A percentile compares a stretch with the other conserved stretches of the same genome.
phyloP scores from a whole-genome alignment of 768 basidiomycete species.

The Lactifluus subvellereus region DNA sequence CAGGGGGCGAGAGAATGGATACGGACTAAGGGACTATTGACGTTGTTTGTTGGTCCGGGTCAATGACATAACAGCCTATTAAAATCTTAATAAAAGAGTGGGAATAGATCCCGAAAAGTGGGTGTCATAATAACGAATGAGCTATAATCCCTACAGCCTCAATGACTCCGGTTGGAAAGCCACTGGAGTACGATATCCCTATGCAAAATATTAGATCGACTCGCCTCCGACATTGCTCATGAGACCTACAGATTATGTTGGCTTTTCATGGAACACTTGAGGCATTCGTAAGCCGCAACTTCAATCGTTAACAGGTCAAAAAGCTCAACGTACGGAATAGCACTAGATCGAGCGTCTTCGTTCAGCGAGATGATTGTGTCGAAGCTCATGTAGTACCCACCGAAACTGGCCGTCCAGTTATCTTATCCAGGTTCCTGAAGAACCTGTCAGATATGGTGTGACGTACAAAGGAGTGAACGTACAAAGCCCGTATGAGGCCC shows the following conservation, averaged over 20 bases:
- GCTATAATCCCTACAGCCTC: constrained; percentile 13
- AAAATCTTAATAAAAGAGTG: constrained; percentile 1
- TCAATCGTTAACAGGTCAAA: neutral
- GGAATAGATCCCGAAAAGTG: constrained; percentile 1
- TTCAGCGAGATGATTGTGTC: neutral
- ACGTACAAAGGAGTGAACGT: constrained; percentile 28
- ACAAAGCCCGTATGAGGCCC: constrained; percentile 77
- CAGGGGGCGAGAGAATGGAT: constrained; percentile 62
- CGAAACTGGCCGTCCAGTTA: constrained; percentile 76
- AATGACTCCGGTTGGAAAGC: constrained; percentile 74
- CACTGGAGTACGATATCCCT: constrained; percentile 87
- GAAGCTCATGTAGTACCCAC: constrained; percentile 41
- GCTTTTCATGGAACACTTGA: constrained; percentile 92
- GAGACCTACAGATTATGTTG: constrained; percentile 79
- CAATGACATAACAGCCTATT: constrained; percentile 4
- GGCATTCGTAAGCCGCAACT: neutral
- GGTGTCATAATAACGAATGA: neutral
- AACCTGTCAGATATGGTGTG: neutral
- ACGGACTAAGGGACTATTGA: constrained; percentile 47
- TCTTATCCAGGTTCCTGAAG: constrained; percentile 68
- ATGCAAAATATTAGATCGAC: constrained; percentile 13
- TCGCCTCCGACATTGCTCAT: neutral
- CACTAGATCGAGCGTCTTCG: constrained; percentile 41
- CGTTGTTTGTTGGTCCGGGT: constrained; percentile 2
- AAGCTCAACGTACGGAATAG: constrained; percentile 52